Evolutionary conservation across 768 basidiomycete species (phyloP).

Genomic region (Calocera cornea): DNA sequence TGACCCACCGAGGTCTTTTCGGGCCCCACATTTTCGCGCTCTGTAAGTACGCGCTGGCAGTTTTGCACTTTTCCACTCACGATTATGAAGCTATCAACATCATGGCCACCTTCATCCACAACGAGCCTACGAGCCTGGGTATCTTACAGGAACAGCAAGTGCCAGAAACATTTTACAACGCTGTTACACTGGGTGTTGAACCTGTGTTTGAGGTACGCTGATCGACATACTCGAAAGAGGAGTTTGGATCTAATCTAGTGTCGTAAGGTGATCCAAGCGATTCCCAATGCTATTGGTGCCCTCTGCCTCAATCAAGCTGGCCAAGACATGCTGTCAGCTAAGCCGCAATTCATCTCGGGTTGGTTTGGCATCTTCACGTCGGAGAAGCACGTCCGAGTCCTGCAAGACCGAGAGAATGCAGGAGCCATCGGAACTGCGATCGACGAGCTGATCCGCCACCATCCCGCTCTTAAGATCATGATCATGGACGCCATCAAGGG

Average conservation of each 20-base stretch:
- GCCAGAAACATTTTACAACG: slow-evolving; percentile 77
- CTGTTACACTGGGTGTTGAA: slow-evolving; percentile 73
- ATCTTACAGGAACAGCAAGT: slow-evolving; percentile 87
- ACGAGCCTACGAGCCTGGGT: slow-evolving; percentile 86
- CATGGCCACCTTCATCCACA: slow-evolving; percentile 94
- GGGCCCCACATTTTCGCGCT: slow-evolving; percentile 76
- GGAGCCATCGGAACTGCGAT: slow-evolving; percentile 76
- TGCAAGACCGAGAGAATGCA: slow-evolving; percentile 88
- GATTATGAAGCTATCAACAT: slow-evolving; percentile 64
- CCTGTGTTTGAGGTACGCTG: slow-evolving; percentile 66
- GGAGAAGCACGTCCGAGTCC: slow-evolving; percentile 63
- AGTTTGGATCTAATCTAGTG: background rate
- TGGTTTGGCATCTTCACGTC: slow-evolving; percentile 81
- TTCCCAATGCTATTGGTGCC: slow-evolving; percentile 91
- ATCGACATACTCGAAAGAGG: background rate
- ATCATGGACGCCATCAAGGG: background rate
- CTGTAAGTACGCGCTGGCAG: slow-evolving; percentile 35
- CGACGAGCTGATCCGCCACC: slow-evolving; percentile 93
- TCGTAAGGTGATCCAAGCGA: slow-evolving; percentile 72
- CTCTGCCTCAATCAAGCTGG: slow-evolving; percentile 88
- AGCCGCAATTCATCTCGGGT: slow-evolving; percentile 69
- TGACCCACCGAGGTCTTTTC: slow-evolving; percentile 68
- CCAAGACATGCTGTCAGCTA: slow-evolving; percentile 60
- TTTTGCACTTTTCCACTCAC: slow-evolving; percentile 8
- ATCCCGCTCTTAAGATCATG: slow-evolving; percentile 67